Base-by-base conservation (phyloP, 306 rosid species). In the Rubus idaeus region DNA sequence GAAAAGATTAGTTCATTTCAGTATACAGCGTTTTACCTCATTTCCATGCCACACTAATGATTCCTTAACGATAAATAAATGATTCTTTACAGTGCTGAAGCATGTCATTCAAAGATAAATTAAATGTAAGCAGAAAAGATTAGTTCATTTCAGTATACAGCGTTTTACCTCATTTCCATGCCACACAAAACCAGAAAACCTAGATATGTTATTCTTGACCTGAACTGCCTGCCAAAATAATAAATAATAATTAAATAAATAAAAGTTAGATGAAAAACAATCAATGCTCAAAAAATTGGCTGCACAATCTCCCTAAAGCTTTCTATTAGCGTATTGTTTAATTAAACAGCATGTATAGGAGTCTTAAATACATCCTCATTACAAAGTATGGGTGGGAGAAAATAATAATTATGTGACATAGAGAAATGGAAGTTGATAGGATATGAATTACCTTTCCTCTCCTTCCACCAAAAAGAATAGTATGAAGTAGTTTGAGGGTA, bases 131-230 rank as follows among this genome's bases (percentile, higher is more conserved):
- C 17, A 21, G 37, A 69, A 57, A 57, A 10, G 6, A 3, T 68
- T 4, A n/a, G 37, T 40, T 39, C 40, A 14, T 10, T 67, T 10
- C 12, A 37, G 51, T 30, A 47, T 6, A 18, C 30, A 68, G 37
- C 41, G 20, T 23, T 58, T 89, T 86, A 91, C 98, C 96, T 96
- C 93, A 81, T 89, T 89, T 73, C 83, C 94, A 79, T 63, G 93
- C 99, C 99, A 96, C 62, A 88, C 98, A 77, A 96, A 96, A 81
- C 99, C 99, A 78, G 99, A 96, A 88, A 96, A 96, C 84, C 94
- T 82, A 44, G 85, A 91, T 80, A 96, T 92, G 86, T 96, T 92
- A 81, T 88, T 88, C 90, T 96, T 96, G 82, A 96, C 82, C 87
- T 89, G 88, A 83, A 82, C 40, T 75, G 93, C 97, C 99, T 95